Conservation (phyloP, 2,329 filamentous ascomycete genomes). For the Hymenoscyphus occultus region DNA sequence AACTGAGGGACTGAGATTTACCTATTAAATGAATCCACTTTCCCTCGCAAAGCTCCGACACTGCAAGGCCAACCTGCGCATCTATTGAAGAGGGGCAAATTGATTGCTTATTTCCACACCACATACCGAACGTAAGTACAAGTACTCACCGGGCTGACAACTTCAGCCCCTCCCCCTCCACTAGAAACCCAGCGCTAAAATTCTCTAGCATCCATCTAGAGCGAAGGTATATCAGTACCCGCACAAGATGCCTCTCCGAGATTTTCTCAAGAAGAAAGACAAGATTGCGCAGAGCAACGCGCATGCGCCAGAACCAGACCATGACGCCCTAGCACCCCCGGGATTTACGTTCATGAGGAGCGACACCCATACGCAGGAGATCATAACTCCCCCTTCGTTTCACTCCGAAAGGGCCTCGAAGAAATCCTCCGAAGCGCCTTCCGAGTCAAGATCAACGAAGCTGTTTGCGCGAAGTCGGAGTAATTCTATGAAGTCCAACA, state of each 20-base stretch:
- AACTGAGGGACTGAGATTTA: not conserved
- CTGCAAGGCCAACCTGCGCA: slow-evolving; percentile 26
- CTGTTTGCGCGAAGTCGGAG: slow-evolving; percentile 40
- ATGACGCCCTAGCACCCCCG: slow-evolving; percentile 39
- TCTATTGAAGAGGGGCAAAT: slow-evolving; percentile 21
- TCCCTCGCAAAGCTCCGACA: slow-evolving; percentile 20
- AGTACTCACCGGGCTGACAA: slow-evolving; percentile 8
- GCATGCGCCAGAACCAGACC: slow-evolving; percentile 32
- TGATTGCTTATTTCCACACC: slow-evolving; percentile 14
- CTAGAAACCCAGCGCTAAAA: not conserved
- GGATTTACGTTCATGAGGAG: slow-evolving; percentile 84
- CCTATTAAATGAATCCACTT: slow-evolving; percentile 13
- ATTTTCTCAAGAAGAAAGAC: slow-evolving; percentile 62
- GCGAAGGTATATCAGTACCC: not conserved
- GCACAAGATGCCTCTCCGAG: slow-evolving; percentile 54
- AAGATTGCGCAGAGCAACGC: slow-evolving; percentile 44
- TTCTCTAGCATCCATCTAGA: not conserved
- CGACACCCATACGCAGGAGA: slow-evolving; percentile 76
- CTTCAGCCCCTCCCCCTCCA: not conserved
- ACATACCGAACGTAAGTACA: not conserved
- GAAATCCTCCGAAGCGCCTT: slow-evolving; percentile 14
- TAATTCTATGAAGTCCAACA: slow-evolving; percentile 40
- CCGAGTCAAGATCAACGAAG: slow-evolving; percentile 35
- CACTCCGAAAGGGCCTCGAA: slow-evolving; percentile 37
- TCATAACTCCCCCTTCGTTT: slow-evolving; percentile 66